Evolutionary conservation across 768 basidiomycete genomes (phyloP).

Genomic region (Agaricus sinodeliciosus): DNA sequence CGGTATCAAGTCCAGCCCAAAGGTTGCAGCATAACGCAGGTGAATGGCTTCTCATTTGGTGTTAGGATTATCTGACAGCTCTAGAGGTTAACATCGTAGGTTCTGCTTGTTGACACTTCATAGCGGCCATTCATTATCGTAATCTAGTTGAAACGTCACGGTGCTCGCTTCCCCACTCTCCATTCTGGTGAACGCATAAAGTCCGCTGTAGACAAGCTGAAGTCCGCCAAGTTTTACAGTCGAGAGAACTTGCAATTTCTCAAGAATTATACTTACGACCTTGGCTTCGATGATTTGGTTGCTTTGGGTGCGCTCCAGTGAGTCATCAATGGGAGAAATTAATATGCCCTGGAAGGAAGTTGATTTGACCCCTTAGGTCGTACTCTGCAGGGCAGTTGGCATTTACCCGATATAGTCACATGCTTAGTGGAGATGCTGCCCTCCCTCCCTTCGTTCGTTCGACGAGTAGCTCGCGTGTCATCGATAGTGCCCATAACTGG

Average conservation of each 20-base stretch:
- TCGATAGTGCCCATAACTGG: slow-evolving; percentile 72
- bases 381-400: slow-evolving; percentile 41
- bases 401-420: slow-evolving; percentile 45
- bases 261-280: slow-evolving; percentile 46
- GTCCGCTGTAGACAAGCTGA: slow-evolving; percentile 46
- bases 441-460: slow-evolving; percentile 43
- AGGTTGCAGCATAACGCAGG: slow-evolving; percentile 52
- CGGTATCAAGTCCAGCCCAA: slow-evolving; percentile 39
- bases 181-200: slow-evolving; percentile 37
- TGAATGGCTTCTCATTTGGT: slow-evolving; percentile 13
- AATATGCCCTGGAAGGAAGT: neutral
- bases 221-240: slow-evolving; percentile 34
- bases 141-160: slow-evolving; percentile 70
- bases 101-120: neutral
- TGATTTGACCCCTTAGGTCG: slow-evolving; percentile 19
- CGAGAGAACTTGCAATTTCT: slow-evolving; percentile 50
- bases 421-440: slow-evolving; percentile 32
- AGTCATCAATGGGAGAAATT: slow-evolving; percentile 14
- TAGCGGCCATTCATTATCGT: neutral
- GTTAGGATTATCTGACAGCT: neutral
- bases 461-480: slow-evolving; percentile 48
- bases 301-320: slow-evolving; percentile 63
- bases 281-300: slow-evolving; percentile 54
- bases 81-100: slow-evolving; percentile 8
- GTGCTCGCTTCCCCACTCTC: slow-evolving; percentile 67